Conservation (phyloP, 768 basidiomycete species). For the Rhodotorula babjevae region DNA sequence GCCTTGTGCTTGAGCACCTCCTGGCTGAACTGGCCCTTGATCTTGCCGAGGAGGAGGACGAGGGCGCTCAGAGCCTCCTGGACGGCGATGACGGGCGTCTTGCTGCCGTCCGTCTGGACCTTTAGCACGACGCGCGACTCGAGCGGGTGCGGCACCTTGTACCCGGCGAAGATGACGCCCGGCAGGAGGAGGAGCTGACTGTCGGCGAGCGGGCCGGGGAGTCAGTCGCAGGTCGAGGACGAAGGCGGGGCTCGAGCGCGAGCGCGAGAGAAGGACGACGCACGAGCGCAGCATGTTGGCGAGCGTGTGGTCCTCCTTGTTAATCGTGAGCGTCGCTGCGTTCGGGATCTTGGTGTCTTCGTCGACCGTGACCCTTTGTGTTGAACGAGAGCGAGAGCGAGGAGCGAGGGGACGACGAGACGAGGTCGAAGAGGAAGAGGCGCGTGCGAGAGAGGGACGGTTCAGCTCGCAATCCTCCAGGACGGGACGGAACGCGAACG, state of each 20-base stretch:
- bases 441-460: not conserved
- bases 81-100: constrained; percentile 70
- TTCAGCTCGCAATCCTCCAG: not conserved
- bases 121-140: constrained; percentile 92
- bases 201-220: not conserved
- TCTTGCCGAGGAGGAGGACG: constrained; percentile 57
- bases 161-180: constrained; percentile 87
- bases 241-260: not conserved
- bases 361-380: constrained; percentile 69
- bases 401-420: not conserved
- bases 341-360: constrained; percentile 98
- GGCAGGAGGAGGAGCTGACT: constrained; percentile 88
- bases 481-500: not conserved
- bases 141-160: constrained; percentile 94
- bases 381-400: constrained; percentile 23
- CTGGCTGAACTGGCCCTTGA: constrained; percentile 48
- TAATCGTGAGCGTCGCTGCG: constrained; percentile 86
- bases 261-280: constrained; percentile 44
- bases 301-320: constrained; percentile 95
- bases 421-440: not conserved
- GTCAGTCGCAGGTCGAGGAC: not conserved
- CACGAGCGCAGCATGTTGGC: constrained; percentile 95
- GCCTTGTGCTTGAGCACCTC: constrained; percentile 43
- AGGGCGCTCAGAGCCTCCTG: constrained; percentile 78
- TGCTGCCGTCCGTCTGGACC: constrained; percentile 84